Conservation (phyloP, 208 protist species). For the Trypanosoma cruzi region DNA sequence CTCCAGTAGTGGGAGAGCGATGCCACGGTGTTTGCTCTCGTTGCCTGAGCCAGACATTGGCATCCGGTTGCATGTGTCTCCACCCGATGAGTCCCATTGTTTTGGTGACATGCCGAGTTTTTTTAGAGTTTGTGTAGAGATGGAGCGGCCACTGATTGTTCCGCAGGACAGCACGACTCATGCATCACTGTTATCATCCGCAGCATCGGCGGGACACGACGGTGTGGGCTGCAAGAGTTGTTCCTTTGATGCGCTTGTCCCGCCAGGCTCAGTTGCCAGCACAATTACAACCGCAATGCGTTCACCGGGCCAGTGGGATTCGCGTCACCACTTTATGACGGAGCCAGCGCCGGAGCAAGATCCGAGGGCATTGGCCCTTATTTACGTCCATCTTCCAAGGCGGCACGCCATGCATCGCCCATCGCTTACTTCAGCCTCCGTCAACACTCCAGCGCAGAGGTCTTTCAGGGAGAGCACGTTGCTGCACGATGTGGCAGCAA, state of each 20-base stretch:
- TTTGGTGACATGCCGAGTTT: constrained; percentile 66
- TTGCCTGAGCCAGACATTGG: constrained; percentile 61
- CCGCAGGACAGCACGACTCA: background rate
- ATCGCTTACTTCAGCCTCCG: background rate
- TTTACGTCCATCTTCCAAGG: constrained; percentile 8
- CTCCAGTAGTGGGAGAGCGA: constrained; percentile 1
- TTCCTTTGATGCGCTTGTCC: background rate
- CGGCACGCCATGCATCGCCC: background rate
- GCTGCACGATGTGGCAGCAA: background rate
- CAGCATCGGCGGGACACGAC: background rate
- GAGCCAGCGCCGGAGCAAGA: background rate
- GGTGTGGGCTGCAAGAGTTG: constrained; percentile 3
- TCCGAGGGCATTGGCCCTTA: constrained; percentile 1
- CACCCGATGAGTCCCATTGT: constrained; percentile 57
- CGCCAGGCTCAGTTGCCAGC: background rate
- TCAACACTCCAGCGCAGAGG: background rate
- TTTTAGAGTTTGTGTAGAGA: constrained; percentile 55
- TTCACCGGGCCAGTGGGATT: constrained; percentile 3
- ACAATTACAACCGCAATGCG: background rate
- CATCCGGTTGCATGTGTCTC: constrained; percentile 43
- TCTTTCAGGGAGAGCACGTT: background rate
- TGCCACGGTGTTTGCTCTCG: constrained; percentile 28
- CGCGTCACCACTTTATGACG: background rate
- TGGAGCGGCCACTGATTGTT: constrained; percentile 35
- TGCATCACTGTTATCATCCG: background rate